Conservation (phyloP, 345 rosid species). For the Murraya koenigii region DNA sequence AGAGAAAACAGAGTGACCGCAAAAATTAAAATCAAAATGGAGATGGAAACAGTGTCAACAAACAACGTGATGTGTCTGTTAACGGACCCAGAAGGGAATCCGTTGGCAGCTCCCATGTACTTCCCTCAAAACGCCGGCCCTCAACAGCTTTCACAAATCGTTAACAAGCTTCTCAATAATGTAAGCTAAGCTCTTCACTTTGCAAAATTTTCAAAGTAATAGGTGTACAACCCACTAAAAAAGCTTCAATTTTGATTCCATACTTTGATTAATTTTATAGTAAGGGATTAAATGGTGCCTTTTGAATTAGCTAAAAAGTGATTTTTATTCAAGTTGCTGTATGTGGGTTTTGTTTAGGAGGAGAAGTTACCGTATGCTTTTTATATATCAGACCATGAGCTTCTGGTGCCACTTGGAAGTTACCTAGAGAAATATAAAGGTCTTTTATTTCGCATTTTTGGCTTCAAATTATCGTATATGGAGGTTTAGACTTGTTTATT, state of each 20-base stretch:
- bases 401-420: slow-evolving; percentile 69
- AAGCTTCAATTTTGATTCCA: neutral
- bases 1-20: too few species aligned
- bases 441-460: slow-evolving; percentile 13
- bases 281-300: neutral
- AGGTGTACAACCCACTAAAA: neutral
- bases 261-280: neutral
- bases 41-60: slow-evolving; percentile 31
- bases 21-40: slow-evolving; percentile 21
- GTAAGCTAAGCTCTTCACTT: neutral
- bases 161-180: slow-evolving; percentile 63
- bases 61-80: slow-evolving; percentile 81
- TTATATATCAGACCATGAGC: slow-evolving; percentile 83
- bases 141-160: slow-evolving; percentile 77
- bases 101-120: slow-evolving; percentile 69
- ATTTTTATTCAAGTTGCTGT: slow-evolving; percentile 4
- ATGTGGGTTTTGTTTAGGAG: slow-evolving; percentile 48
- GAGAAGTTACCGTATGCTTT: slow-evolving; percentile 86
- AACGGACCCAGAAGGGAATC: slow-evolving; percentile 74
- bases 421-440: slow-evolving; percentile 88
- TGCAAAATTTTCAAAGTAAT: neutral
- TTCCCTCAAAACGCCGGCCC: slow-evolving; percentile 85
- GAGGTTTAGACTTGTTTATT: neutral
- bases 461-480: neutral
- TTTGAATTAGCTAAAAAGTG: neutral